phyloP scores from a whole-genome alignment of 495 filamentous ascomycete species.

The Polyplosphaeria fusca region DNA sequence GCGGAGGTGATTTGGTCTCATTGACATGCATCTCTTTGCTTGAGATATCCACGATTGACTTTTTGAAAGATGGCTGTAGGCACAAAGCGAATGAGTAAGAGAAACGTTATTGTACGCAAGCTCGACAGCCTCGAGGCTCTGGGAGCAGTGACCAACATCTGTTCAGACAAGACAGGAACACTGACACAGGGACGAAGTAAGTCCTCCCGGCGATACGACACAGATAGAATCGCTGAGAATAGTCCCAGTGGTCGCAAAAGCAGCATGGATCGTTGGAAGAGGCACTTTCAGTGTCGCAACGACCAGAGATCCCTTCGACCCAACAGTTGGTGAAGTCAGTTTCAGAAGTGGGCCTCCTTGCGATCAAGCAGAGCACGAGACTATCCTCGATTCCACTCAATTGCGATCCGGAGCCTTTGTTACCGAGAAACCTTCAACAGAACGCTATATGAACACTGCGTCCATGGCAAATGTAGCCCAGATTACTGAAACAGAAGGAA shows the following conservation, averaged over 20 bases:
- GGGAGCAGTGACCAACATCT: conserved; percentile 48
- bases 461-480: conserved; percentile 38
- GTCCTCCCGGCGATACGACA: no score
- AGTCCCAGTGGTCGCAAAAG: conserved; percentile 52
- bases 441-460: conserved; percentile 32
- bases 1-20: no score
- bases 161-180: conserved; percentile 67
- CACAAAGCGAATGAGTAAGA: conserved; percentile 66
- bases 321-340: conserved; percentile 33
- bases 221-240: no score
- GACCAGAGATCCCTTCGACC: conserved; percentile 37
- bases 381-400: conserved; percentile 35
- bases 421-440: conserved; percentile 37
- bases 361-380: conserved; percentile 25
- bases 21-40: no score
- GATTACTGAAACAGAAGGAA: conserved; percentile 29
- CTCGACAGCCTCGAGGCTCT: conserved; percentile 61
- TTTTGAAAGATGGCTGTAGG: conserved; percentile 74
- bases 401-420: conserved; percentile 26
- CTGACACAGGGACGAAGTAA: conserved; percentile 65
- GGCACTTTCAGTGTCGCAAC: conserved; percentile 37
- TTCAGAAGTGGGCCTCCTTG: conserved; percentile 16
- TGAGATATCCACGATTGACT: no score
- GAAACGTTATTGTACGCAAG: conserved; percentile 68
- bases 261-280: conserved; percentile 47